Percentiles rank a stretch among this genome's conserved stretches.
phyloP scores from a whole-genome alignment of 2,329 filamentous ascomycete species.

The Cytospora chrysosperma region DNA sequence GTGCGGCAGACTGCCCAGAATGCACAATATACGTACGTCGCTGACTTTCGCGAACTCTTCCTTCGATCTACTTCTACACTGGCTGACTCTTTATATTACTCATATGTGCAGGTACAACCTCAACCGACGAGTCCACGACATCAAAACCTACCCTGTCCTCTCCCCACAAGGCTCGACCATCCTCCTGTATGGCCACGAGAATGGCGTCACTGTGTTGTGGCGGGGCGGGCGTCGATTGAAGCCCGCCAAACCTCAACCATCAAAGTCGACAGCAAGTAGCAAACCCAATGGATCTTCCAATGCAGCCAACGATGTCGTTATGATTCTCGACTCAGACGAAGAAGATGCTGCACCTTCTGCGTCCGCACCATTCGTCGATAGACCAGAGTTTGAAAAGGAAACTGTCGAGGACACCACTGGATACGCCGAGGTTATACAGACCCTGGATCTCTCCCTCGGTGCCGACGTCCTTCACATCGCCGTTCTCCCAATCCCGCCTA shows the following conservation, averaged over 20 bases:
- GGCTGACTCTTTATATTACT: background rate
- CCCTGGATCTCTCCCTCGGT: conserved; percentile 59
- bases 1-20: conserved; percentile 50
- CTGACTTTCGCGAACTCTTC: background rate
- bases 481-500: conserved; percentile 52
- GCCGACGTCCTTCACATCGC: conserved; percentile 56
- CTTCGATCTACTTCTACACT: background rate
- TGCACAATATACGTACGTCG: conserved; percentile 47
- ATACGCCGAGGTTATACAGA: conserved; percentile 58
- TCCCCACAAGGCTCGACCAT: conserved; percentile 64
- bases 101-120: conserved; percentile 55
- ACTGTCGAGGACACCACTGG: conserved; percentile 44
- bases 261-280: conserved; percentile 35
- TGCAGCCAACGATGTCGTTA: conserved; percentile 50
- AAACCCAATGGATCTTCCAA: conserved; percentile 51
- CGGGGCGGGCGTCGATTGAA: conserved; percentile 62
- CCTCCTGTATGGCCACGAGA: conserved; percentile 63
- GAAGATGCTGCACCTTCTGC: conserved; percentile 43
- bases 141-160: conserved; percentile 60
- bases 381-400: conserved; percentile 57
- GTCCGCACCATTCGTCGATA: conserved; percentile 44
- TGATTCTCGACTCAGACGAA: conserved; percentile 64
- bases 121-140: conserved; percentile 55
- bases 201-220: conserved; percentile 61
- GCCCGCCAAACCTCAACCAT: conserved; percentile 32